Base-by-base conservation (phyloP, 2,329 filamentous ascomycete genomes). In the Boeremia exigua region DNA sequence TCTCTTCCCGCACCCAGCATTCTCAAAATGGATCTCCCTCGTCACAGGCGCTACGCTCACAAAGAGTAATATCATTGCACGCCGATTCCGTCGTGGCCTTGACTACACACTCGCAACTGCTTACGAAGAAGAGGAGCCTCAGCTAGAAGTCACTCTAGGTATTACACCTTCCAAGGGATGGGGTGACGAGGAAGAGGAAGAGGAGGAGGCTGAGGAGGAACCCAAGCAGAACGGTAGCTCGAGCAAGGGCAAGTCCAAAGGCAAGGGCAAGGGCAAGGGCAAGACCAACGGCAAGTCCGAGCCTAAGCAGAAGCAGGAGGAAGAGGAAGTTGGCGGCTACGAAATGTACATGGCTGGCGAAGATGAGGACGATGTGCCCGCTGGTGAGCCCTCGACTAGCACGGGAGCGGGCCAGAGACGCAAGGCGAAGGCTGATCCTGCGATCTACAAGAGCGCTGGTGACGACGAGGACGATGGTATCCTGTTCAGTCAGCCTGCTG, bases 81-180 rank as follows among this genome's bases (percentile, higher is more conserved):
- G 95, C 19, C 86, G 93, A 30, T 99, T 99, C 81, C 87, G 95
- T 8, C 86, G 86, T 43, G 92, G 95, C 6, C 78, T 88, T 59
- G 95, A 99, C 77, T 99, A 99, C 74, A 96, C 94, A 2, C 85
- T 99, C 17, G 95, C 95, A 2, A 96, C 91, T 17, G 88, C 90
- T 19, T 92, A 96, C 71, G 88, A 84, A 29, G 82, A 85, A 27
- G 82, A 85, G 46, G 84, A 91, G 66, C 85, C 92, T 11, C 88
- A 92, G 42, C 80, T 99, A 3, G 95, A 99, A 75, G 84, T 97
- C 48, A 96, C 92, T 54, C 82, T 99, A 2, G 88, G 90, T 38
- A 83, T 98, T 58, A 98, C 95, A 4, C 92, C 95, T 0, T 92
- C 88, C 0, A 76, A 81, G 4, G 94, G 92, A 5, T 98, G 95